Conservation (phyloP, 768 basidiomycete species). For the Strobilomyces echinocephalus region DNA sequence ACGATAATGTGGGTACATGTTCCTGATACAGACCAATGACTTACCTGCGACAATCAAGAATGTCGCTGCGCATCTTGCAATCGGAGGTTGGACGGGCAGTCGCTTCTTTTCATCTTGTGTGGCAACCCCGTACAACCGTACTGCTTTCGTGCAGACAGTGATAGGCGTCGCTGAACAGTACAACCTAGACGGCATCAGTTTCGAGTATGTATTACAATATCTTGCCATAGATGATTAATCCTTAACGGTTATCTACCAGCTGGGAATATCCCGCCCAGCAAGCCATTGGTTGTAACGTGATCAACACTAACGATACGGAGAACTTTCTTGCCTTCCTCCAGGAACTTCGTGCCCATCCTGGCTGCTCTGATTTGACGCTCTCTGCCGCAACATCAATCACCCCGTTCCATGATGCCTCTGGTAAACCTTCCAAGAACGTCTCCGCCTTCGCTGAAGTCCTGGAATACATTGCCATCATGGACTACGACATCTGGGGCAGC, state of each 20-base stretch:
- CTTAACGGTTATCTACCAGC: constrained; percentile 36
- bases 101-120: constrained; percentile 59
- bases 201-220: constrained; percentile 19
- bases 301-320: constrained; percentile 52
- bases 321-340: constrained; percentile 79
- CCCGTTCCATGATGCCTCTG: constrained; percentile 60
- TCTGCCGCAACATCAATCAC: constrained; percentile 63
- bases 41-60: constrained; percentile 30
- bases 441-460: constrained; percentile 67
- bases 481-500: constrained; percentile 58
- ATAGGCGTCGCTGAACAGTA: constrained; percentile 45
- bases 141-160: constrained; percentile 61
- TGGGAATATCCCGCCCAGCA: constrained; percentile 79
- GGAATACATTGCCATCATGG: constrained; percentile 61
- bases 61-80: constrained; percentile 52
- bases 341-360: constrained; percentile 53
- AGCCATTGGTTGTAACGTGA: constrained; percentile 68
- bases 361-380: constrained; percentile 52
- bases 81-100: constrained; percentile 73
- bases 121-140: constrained; percentile 51
- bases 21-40: background rate
- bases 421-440: constrained; percentile 62
- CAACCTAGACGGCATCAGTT: constrained; percentile 50
- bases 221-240: background rate
- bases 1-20: constrained; percentile 28